Percentiles rank a stretch among this genome's conserved stretches.
phyloP scores from a whole-genome alignment of 1,139 yeast genomes.

The Pichia norvegensis region DNA sequence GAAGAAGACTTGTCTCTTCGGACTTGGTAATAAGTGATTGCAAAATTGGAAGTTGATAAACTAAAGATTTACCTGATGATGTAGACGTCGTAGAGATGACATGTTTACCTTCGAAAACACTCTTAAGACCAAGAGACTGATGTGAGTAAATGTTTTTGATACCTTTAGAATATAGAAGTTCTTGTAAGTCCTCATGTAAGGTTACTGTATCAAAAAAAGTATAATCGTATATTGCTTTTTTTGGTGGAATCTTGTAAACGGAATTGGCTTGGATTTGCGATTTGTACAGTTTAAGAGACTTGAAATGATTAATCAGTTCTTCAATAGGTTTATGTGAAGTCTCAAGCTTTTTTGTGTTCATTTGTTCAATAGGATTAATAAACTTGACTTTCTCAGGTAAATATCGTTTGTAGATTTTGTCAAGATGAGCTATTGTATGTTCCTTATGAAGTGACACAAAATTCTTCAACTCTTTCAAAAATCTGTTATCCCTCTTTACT shows the following conservation, averaged over 20 bases:
- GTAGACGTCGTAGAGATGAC: constrained; percentile 89
- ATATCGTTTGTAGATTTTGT: constrained; percentile 27
- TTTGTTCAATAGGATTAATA: constrained; percentile 43
- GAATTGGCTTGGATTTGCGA: constrained; percentile 51
- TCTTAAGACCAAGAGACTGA: constrained; percentile 69
- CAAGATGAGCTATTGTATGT: constrained; percentile 35
- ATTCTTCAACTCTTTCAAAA: constrained; percentile 35
- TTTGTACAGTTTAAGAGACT: constrained; percentile 41
- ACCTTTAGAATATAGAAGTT: constrained; percentile 29
- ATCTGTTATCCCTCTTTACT: constrained; percentile 47
- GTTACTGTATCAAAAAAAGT: constrained; percentile 7
- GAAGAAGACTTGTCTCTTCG: constrained; percentile 68
- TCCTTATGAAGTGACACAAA: constrained; percentile 30
- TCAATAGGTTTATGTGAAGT: constrained; percentile 28
- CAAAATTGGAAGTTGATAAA: constrained; percentile 82
- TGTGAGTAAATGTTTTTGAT: constrained; percentile 60
- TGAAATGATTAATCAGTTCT: constrained; percentile 41
- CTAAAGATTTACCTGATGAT: constrained; percentile 88
- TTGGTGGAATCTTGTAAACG: constrained; percentile 34
- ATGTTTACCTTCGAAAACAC: constrained; percentile 46
- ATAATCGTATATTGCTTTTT: constrained; percentile 24
- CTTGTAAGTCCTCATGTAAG: constrained; percentile 9
- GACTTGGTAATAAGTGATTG: constrained; percentile 40
- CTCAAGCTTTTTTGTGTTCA: constrained; percentile 30
- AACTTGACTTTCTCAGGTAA: constrained; percentile 46